Evolutionary conservation across 441 rosid genomes (phyloP).

Genomic region (Isatis lusitanica): DNA sequence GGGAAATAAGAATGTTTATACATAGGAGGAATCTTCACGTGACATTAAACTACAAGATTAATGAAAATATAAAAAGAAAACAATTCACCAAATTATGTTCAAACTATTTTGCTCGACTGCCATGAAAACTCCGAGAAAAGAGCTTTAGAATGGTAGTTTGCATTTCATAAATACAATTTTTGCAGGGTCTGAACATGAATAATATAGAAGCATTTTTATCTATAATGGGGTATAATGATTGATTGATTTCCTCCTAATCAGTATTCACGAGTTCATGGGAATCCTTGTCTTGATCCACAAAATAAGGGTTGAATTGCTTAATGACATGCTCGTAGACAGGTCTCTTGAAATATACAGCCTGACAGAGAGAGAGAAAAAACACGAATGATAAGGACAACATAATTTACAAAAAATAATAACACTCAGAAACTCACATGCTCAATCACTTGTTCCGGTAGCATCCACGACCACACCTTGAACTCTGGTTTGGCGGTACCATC

Average conservation of each 20-base stretch:
- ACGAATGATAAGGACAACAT: not conserved
- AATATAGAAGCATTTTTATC: not conserved
- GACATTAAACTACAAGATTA: no score
- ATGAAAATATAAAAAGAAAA: no score
- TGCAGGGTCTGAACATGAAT: not conserved
- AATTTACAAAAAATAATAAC: not conserved
- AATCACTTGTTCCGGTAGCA: slow-evolving; percentile 2
- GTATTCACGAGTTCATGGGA: not conserved
- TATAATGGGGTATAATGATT: not conserved
- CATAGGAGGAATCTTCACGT: no score
- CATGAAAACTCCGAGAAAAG: not conserved
- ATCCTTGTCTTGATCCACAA: not conserved
- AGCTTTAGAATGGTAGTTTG: not conserved
- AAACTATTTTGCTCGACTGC: not conserved
- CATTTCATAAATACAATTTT: not conserved
- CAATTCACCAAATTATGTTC: no score
- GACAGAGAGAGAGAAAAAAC: not conserved
- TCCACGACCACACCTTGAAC: slow-evolving; percentile 37
- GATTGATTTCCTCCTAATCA: not conserved
- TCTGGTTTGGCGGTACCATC: slow-evolving; percentile 69
- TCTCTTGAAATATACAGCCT: no score
- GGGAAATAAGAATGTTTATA: no score
- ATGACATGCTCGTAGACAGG: no score
- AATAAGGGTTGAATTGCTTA: not conserved
- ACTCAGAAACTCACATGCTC: not conserved